A percentile compares a stretch with the other conserved stretches of the same genome.
Conservation (phyloP, 164 flowering plant genomes). For the Brasenia schreberi region DNA sequence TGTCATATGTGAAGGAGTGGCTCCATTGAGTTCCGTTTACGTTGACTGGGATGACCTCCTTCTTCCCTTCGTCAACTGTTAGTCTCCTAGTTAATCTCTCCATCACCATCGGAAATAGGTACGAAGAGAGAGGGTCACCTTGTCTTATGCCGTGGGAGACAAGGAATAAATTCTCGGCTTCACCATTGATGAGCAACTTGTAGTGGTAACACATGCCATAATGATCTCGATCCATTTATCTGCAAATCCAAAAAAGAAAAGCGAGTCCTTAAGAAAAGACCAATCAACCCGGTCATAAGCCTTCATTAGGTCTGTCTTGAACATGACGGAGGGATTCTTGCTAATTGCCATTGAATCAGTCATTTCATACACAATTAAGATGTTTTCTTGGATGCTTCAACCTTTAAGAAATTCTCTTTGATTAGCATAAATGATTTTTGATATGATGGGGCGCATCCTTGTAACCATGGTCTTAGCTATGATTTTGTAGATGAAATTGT, state of each 20-base stretch:
- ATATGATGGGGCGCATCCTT: background rate
- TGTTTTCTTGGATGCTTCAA: background rate
- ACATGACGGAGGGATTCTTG: too few species aligned
- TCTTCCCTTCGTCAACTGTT: too few species aligned
- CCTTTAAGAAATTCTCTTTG: background rate
- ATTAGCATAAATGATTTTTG: background rate
- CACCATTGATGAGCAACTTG: background rate
- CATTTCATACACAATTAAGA: background rate
- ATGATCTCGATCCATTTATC: background rate
- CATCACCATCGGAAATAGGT: background rate
- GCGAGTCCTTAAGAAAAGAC: background rate
- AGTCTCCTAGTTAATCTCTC: background rate
- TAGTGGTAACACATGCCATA: background rate
- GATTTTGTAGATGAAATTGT: background rate
- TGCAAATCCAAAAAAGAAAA: background rate
- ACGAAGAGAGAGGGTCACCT: background rate
- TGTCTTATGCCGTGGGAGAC: background rate
- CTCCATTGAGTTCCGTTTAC: too few species aligned
- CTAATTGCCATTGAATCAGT: background rate
- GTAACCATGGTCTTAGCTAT: background rate
- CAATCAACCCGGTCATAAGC: background rate
- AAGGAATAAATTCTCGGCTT: background rate
- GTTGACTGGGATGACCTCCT: too few species aligned
- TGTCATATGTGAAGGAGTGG: too few species aligned
- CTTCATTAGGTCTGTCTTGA: background rate